Evolutionary conservation across 345 rosid genomes (phyloP), one percentile per base, ranked within the genome.

Genomic region (Camelina sativa): DNA sequence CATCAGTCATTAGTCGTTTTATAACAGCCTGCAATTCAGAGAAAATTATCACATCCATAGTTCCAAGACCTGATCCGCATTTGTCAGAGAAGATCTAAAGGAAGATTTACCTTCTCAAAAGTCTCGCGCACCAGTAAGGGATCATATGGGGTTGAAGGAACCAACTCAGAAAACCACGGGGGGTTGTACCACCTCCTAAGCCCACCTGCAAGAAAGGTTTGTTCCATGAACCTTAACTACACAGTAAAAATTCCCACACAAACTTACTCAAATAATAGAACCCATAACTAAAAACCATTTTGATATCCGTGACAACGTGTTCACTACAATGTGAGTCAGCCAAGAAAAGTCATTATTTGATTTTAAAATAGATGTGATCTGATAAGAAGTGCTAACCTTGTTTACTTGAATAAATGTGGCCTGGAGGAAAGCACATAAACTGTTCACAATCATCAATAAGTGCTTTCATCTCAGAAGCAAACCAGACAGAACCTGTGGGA

Each of bases 391-490:
- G 35, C 87, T 22, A 80, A 91, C 97, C 97, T 91, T 85, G 82
- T 81, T 88, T 91, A 85, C 97, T 91, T n/a, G 97, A 91, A 75
- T 88, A 91, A 69, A 88, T 79, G 69, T 91, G 92, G 43, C 93
- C 91, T 3, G 97, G 93, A 7, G 83, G 91, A 63, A 91, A 87
- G 70, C 85, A 79, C 56, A 86, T 83, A 81, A 91, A 91, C 77
- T 73, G 85, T 71, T 88, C 93, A 83, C 97, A 91, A 64, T 88
- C 97, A 70, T 91, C 97, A 75, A 90, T 85, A 73, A 91, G 81
- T 62, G 97, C 97, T 85, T 91, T 91, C 97, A 91, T 91, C 84
- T 91, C 97, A 15, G 97, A 91, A 80, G 97, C 93, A 85, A 91
- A 91, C 97, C 92, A 91, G 28, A 86, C 78, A 1, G 97, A 91